Conservation (phyloP, 306 rosid species). For the Cucurbita moschata region DNA sequence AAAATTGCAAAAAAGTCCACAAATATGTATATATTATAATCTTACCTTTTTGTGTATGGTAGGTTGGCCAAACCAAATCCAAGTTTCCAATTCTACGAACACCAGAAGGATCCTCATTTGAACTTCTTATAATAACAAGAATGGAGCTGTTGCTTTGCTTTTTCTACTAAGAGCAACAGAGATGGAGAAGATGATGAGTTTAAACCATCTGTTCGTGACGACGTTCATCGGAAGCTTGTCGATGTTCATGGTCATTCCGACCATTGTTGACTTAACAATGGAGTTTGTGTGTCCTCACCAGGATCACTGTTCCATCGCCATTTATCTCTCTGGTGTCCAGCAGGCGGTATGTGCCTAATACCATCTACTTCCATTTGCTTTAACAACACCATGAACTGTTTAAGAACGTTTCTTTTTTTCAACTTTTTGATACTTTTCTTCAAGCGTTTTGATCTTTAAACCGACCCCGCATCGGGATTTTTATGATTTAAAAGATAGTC, state of each 20-base stretch:
- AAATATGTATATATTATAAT: background rate
- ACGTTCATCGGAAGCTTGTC: constrained; percentile 30
- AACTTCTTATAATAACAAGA: background rate
- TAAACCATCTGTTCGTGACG: constrained; percentile 46
- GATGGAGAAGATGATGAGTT: constrained; percentile 21
- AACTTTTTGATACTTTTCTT: background rate
- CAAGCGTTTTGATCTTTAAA: background rate
- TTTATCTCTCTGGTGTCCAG: constrained; percentile 63
- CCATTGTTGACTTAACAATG: constrained; percentile 54
- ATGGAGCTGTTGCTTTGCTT: background rate
- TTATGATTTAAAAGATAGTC: background rate
- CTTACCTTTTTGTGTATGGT: background rate
- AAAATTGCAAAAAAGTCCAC: background rate
- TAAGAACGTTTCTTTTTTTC: too few species aligned
- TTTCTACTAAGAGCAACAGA: background rate
- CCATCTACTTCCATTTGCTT: background rate
- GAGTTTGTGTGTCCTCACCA: constrained; percentile 51
- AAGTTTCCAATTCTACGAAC: background rate
- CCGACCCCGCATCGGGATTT: background rate
- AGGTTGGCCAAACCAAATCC: background rate
- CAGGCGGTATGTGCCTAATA: constrained; percentile 37
- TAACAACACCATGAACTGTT: too few species aligned
- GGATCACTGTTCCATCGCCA: constrained; percentile 64
- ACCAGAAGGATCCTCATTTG: background rate
- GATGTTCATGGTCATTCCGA: constrained; percentile 20